These are phyloP conservation scores for Austroboletus novae-zelandiae DNA, from an alignment of 1,284 basidiomycete genomes.

Conservation along the genomic window DNA sequence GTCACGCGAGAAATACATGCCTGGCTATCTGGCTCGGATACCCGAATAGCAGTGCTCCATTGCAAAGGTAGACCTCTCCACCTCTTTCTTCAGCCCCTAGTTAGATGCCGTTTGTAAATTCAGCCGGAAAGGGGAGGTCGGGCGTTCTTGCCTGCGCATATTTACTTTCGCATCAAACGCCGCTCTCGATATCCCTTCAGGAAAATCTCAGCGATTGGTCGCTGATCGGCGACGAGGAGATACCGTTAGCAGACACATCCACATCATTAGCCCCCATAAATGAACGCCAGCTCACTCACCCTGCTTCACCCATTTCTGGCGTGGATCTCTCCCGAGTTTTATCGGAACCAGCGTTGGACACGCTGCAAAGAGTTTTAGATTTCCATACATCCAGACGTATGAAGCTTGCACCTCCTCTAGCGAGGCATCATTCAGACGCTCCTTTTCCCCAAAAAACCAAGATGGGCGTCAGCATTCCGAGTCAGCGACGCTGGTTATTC, in stretches of 20 bases:
- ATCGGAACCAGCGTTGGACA: conserved; percentile 26
- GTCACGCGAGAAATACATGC: conserved; percentile 74
- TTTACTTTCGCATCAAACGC: conserved; percentile 51
- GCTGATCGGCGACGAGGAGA: conserved; percentile 19
- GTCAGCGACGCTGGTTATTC: conserved; percentile 67
- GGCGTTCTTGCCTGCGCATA: conserved; percentile 82
- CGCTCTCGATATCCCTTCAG: conserved; percentile 4
- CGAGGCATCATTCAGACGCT: conserved; percentile 1
- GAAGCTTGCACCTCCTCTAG: conserved; percentile 38
- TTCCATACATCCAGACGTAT: conserved; percentile 70
- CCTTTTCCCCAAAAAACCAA: conserved; percentile 44
- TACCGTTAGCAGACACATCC: conserved; percentile 7
- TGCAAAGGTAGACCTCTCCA: conserved; percentile 67
- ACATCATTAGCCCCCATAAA: not conserved
- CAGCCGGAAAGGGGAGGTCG: conserved; percentile 80
- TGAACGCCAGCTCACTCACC: not conserved
- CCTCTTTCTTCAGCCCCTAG: conserved; percentile 4
- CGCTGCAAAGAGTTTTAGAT: conserved; percentile 60
- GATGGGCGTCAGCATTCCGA: conserved; percentile 74
- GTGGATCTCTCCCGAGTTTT: conserved; percentile 11
- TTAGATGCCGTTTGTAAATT: conserved; percentile 4
- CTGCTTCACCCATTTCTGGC: conserved; percentile 1
- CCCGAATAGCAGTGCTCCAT: conserved; percentile 80
- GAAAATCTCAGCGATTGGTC: conserved; percentile 17
- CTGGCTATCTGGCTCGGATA: conserved; percentile 71